A percentile compares a stretch with the other conserved stretches of the same genome.
These are phyloP conservation scores for Aspergillus intermedius DNA, from an alignment of 2,329 filamentous ascomycete species.

Conservation along the genomic window DNA sequence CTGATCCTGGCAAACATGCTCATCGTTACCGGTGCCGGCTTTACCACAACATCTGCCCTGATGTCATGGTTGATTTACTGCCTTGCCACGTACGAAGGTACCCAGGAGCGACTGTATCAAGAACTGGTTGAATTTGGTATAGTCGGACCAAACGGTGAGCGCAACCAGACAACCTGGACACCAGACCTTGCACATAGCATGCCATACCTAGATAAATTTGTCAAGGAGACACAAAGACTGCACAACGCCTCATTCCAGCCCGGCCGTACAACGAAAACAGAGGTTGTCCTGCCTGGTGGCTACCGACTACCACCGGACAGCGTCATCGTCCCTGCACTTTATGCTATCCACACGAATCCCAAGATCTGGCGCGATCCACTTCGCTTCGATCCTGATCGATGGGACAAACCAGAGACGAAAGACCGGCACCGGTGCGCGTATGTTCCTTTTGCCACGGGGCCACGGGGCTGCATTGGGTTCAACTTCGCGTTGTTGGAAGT, in stretches of 20 bases:
- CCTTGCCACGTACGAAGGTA: slow-evolving; percentile 47
- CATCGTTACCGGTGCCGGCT: slow-evolving; percentile 52
- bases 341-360: slow-evolving; percentile 47
- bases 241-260: slow-evolving; percentile 60
- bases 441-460: slow-evolving; percentile 52
- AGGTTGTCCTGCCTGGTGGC: slow-evolving; percentile 55
- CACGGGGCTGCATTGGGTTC: slow-evolving; percentile 55
- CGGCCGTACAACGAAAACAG: slow-evolving; percentile 50
- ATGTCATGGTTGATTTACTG: slow-evolving; percentile 53
- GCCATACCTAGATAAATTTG: slow-evolving; percentile 46
- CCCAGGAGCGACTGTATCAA: slow-evolving; percentile 52
- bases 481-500: slow-evolving; percentile 57
- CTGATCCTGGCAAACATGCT: slow-evolving; percentile 36
- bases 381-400: slow-evolving; percentile 55
- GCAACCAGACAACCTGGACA: slow-evolving; percentile 37
- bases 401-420: slow-evolving; percentile 50
- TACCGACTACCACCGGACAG: slow-evolving; percentile 50
- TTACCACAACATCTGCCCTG: slow-evolving; percentile 52
- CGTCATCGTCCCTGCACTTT: slow-evolving; percentile 49
- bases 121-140: slow-evolving; percentile 48
- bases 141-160: slow-evolving; percentile 13
- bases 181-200: slow-evolving; percentile 33
- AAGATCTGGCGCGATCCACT: slow-evolving; percentile 53
- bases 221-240: slow-evolving; percentile 56
- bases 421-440: slow-evolving; percentile 46